Percentiles rank a stretch among this genome's conserved stretches.
Evolutionary conservation across 1,139 yeast species (phyloP).

Genomic region (Meyerozyma carpophila): DNA sequence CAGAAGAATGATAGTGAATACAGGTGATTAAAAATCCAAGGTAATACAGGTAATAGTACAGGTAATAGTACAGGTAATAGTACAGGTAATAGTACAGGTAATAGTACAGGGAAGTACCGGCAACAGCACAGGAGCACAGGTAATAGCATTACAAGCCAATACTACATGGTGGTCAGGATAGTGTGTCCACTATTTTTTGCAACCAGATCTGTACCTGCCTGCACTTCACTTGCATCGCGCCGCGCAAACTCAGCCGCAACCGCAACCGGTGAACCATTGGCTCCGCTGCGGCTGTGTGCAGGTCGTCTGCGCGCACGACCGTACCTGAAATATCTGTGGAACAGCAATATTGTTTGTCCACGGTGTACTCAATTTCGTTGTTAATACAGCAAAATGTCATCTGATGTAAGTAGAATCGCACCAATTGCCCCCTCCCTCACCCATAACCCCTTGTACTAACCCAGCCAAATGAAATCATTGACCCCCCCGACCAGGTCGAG

Average conservation of each 20-base stretch:
- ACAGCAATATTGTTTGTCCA: neutral
- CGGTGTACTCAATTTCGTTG: neutral
- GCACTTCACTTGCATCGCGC: neutral
- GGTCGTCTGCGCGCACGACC: neutral
- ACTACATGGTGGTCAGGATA: no score
- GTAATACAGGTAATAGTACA: no score
- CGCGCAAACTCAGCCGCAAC: neutral
- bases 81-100: no score
- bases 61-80: no score
- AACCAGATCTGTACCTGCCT: neutral
- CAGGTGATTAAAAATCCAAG: no score
- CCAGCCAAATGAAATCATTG: conserved; percentile 11
- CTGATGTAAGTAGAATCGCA: neutral
- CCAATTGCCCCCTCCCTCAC: no score
- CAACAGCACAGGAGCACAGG: no score
- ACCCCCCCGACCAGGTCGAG: conserved; percentile 10
- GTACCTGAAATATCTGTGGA: neutral
- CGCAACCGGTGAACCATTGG: neutral
- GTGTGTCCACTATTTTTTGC: no score
- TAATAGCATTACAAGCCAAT: no score
- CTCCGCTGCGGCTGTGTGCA: neutral
- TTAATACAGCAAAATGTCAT: neutral
- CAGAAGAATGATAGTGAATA: no score
- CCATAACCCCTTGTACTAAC: conserved; percentile 4
- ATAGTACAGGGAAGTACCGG: no score